A percentile compares a stretch with the other conserved stretches of the same genome.
phyloP scores from a whole-genome alignment of 2,329 filamentous ascomycete species.

The Colletotrichum sidae region DNA sequence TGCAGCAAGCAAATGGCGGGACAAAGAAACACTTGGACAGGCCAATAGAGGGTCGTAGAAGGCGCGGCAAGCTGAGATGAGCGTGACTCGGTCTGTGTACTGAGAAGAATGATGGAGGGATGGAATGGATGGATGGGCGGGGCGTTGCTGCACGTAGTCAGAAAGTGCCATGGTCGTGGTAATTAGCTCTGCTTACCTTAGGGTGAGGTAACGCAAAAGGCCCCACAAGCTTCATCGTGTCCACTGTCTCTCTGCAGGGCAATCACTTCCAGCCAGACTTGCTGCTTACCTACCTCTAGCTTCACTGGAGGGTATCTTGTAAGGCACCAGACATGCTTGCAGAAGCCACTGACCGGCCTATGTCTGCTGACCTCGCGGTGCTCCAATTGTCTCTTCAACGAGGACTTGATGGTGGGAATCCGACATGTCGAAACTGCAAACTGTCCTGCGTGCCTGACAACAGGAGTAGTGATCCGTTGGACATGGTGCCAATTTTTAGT shows the following conservation, averaged over 20 bases:
- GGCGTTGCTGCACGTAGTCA: constrained; percentile 22
- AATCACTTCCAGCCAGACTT: background rate
- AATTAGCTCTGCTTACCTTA: constrained; percentile 11
- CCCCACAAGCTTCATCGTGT: background rate
- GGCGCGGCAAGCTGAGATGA: background rate
- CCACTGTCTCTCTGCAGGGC: background rate
- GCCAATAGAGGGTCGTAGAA: background rate
- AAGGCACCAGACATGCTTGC: background rate
- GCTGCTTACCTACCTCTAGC: background rate
- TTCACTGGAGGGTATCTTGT: background rate
- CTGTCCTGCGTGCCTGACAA: no score
- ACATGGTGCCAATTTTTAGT: no score
- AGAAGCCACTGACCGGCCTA: background rate
- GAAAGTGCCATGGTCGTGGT: background rate
- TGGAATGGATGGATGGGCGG: constrained; percentile 3
- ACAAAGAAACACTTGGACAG: constrained; percentile 3
- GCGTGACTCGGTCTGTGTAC: no score
- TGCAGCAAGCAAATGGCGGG: background rate
- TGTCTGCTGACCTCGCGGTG: background rate
- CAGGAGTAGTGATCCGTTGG: no score
- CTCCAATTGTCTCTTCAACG: background rate
- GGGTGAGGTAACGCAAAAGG: constrained; percentile 5
- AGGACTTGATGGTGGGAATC: no score
- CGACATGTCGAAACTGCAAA: no score
- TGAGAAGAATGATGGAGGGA: no score